phyloP scores from a whole-genome alignment of 176 grass and related monocot species.

The Cenchrus fungigraminus region DNA sequence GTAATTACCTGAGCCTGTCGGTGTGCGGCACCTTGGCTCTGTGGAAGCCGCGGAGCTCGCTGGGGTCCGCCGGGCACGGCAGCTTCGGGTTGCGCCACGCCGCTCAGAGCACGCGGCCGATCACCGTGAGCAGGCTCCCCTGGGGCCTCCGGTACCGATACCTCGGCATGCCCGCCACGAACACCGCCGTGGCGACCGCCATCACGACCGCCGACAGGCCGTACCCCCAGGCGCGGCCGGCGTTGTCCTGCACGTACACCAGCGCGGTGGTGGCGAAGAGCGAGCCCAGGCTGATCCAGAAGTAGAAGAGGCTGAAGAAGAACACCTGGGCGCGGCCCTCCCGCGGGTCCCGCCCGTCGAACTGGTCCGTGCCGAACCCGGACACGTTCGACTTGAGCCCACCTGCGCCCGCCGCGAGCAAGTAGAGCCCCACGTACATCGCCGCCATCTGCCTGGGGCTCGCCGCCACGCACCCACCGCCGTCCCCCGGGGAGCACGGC shows the following conservation, averaged over 20 bases:
- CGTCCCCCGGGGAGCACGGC: constrained; percentile 32
- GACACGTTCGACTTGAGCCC: constrained; percentile 71
- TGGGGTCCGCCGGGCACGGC: constrained; percentile 31
- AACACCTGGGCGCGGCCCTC: constrained; percentile 66
- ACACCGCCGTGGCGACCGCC: constrained; percentile 47
- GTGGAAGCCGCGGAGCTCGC: constrained; percentile 58
- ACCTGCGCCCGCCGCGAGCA: constrained; percentile 54
- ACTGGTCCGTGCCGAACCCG: constrained; percentile 79
- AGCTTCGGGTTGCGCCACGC: constrained; percentile 57
- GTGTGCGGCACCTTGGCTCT: constrained; percentile 52
- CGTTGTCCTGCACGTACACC: constrained; percentile 77
- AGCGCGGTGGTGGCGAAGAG: constrained; percentile 74
- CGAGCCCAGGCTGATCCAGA: constrained; percentile 69
- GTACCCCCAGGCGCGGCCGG: constrained; percentile 57
- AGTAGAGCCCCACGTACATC: constrained; percentile 73
- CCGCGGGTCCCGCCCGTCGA: constrained; percentile 57
- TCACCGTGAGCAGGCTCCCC: constrained; percentile 65
- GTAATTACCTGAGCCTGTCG: constrained; percentile 59
- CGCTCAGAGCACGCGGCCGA: constrained; percentile 51
- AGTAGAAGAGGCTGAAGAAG: constrained; percentile 92
- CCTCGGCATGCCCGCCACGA: constrained; percentile 53
- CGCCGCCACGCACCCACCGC: constrained; percentile 43
- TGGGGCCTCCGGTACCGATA: constrained; percentile 58
- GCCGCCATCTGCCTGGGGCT: constrained; percentile 54
- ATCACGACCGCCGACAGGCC: constrained; percentile 59